Conservation (phyloP, 768 basidiomycete genomes). For the Cantharellus anzutake region DNA sequence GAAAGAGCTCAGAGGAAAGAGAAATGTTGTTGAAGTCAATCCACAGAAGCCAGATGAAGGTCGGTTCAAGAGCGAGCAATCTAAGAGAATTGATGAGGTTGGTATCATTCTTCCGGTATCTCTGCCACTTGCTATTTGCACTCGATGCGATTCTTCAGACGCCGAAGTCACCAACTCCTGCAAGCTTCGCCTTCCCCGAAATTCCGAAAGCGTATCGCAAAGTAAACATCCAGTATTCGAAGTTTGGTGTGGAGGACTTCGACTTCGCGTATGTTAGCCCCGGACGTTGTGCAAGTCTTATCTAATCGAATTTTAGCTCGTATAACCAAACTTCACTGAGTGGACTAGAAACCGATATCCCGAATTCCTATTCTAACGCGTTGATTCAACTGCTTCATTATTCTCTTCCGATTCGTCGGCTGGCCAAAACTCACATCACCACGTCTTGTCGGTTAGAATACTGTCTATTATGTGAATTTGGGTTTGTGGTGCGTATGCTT, state of each 20-base stretch:
- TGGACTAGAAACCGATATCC: conserved; percentile 90
- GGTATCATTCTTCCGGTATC: conserved; percentile 6
- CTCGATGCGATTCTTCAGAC: background rate
- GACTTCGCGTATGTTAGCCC: conserved; percentile 65
- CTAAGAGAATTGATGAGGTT: conserved; percentile 28
- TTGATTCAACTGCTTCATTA: conserved; percentile 85
- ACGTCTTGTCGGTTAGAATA: conserved; percentile 78
- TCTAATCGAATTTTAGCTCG: conserved; percentile 32
- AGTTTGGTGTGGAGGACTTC: conserved; percentile 97
- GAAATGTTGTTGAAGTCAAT: conserved; percentile 48
- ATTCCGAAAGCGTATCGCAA: conserved; percentile 71
- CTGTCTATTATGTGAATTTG: conserved; percentile 86
- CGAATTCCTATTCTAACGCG: conserved; percentile 92
- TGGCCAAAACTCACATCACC: conserved; percentile 85
- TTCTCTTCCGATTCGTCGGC: conserved; percentile 46
- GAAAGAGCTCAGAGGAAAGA: conserved; percentile 61
- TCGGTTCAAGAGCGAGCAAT: conserved; percentile 76
- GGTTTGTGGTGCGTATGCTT: conserved; percentile 87
- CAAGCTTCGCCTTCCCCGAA: conserved; percentile 32
- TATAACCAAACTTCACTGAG: conserved; percentile 85
- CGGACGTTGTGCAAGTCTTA: background rate
- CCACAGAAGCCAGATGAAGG: conserved; percentile 32
- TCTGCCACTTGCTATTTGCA: background rate
- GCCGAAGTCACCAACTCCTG: background rate
- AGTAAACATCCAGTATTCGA: conserved; percentile 96